Conservation (phyloP, 257 asterid species). For the Mentha longifolia region DNA sequence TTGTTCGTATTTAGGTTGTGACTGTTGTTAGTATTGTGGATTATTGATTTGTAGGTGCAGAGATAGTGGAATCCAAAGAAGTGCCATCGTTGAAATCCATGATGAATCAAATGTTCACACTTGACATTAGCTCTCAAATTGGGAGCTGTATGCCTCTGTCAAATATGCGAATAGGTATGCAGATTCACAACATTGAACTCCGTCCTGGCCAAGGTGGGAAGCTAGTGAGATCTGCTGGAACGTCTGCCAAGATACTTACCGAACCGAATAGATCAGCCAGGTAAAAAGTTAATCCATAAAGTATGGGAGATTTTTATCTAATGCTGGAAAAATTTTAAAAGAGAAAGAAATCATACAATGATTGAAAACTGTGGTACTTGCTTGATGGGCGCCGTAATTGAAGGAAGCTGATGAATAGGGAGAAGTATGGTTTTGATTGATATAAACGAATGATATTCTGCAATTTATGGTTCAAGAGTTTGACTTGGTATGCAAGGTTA, state of each 20-base stretch:
- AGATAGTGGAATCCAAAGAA: slow-evolving; percentile 30
- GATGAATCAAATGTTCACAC: slow-evolving; percentile 56
- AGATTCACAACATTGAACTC: slow-evolving; percentile 82
- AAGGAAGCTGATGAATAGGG: neutral
- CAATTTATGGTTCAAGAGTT: neutral
- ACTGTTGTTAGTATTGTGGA: slow-evolving; percentile 11
- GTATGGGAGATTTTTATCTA: slow-evolving; percentile 34
- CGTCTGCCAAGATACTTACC: slow-evolving; percentile 67
- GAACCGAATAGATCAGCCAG: slow-evolving; percentile 70
- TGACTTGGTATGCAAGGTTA: neutral
- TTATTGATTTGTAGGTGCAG: slow-evolving; percentile 40
- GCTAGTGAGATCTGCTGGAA: slow-evolving; percentile 76
- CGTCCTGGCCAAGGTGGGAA: slow-evolving; percentile 91
- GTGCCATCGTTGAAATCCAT: slow-evolving; percentile 43
- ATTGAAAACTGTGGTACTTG: neutral
- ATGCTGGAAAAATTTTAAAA: neutral
- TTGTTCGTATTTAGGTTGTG: neutral
- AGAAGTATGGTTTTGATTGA: neutral
- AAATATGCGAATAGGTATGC: slow-evolving; percentile 72
- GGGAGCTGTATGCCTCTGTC: slow-evolving; percentile 69
- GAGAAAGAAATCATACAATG: neutral
- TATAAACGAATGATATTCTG: neutral
- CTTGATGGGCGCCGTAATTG: neutral
- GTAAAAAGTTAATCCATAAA: slow-evolving; percentile 40
- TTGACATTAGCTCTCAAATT: slow-evolving; percentile 60